Evolutionary conservation across 352 stramenopile genomes (phyloP), one percentile per base, ranked within the genome.

Genomic region (Blastocystis sp.): DNA sequence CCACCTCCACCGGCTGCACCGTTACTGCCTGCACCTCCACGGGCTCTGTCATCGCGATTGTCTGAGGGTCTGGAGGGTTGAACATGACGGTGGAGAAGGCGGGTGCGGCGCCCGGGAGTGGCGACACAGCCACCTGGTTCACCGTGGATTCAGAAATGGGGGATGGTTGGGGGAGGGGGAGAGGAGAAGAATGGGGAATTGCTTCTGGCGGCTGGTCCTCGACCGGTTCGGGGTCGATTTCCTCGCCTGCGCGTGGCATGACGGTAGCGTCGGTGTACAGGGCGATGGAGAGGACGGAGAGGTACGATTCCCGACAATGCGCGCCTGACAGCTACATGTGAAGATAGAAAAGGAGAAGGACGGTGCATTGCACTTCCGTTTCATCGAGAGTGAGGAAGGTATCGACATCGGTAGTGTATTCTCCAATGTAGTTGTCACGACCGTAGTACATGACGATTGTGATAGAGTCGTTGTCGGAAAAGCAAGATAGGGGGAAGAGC

Each of bases 351-450:
- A 16, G 33, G 31, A 39, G 19, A 2, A 6, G 13, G 21, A 76
- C 65, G 19, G 24, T 33, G 33, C 13, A 41, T 55, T 45, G 21
- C 9, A 1, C n/a, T 16, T 55, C 39, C 39, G 19, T 6, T 41
- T 76, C 65, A 26, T 76, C 65, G 24, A 24, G 6, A 6, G 12
- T 12, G 21, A 45, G 1, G 45, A 76, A 16, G 21, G 13, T 13
- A 76, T 41, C 33, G 19, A 55, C 9, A n/a, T n/a, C 19, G 19
- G 26, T 29, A 16, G 19, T 3, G 0, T 13, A 10, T n/a, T 78
- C 67, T 10, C 67, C 67, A 24, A 78, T 78, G 45, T 78, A 78
- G 67, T 62, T 78, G 29, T 78, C 45, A 13, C 50, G 16, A 16
- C 67, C 67, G 1, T 61, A 61, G n/a, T 78, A 78, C 3, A 78